A percentile compares a stretch with the other conserved stretches of the same genome.
Conservation (phyloP, 2,329 filamentous ascomycete genomes). For the Teratosphaeria epicoccoides region DNA sequence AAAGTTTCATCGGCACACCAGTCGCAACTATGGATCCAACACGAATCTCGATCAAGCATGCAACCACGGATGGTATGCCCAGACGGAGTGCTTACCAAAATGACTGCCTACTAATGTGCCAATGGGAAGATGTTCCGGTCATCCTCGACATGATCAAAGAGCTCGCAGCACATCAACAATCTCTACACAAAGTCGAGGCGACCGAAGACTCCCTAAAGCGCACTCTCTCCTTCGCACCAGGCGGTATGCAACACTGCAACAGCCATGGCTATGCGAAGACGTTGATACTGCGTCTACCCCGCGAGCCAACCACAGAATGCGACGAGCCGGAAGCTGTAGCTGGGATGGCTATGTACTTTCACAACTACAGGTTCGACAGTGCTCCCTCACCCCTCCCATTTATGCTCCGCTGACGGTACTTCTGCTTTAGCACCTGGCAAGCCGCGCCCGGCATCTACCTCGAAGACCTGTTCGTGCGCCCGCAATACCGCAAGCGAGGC, state of each 20-base stretch:
- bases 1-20: background rate
- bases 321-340: slow-evolving; percentile 37
- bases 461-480: slow-evolving; percentile 80
- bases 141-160: slow-evolving; percentile 76
- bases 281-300: slow-evolving; percentile 46
- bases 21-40: background rate
- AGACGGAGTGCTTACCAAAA: background rate
- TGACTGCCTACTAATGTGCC: background rate
- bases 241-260: slow-evolving; percentile 23
- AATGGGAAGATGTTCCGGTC: slow-evolving; percentile 57
- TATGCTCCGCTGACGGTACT: background rate
- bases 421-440: slow-evolving; percentile 62
- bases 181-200: slow-evolving; percentile 61
- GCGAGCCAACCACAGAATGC: slow-evolving; percentile 31
- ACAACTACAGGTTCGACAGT: slow-evolving; percentile 56
- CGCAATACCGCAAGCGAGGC: slow-evolving; percentile 58
- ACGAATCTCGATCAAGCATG: background rate
- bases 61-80: background rate
- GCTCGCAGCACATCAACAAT: slow-evolving; percentile 80
- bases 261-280: slow-evolving; percentile 60
- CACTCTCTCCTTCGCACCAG: slow-evolving; percentile 67
- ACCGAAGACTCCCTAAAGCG: slow-evolving; percentile 60
- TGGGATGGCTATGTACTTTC: slow-evolving; percentile 84
- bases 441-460: slow-evolving; percentile 81
- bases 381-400: background rate